These are phyloP conservation scores for Entrophospora sp. DNA, from an alignment of 192 early-diverging fungal species.

Conservation along the genomic window DNA sequence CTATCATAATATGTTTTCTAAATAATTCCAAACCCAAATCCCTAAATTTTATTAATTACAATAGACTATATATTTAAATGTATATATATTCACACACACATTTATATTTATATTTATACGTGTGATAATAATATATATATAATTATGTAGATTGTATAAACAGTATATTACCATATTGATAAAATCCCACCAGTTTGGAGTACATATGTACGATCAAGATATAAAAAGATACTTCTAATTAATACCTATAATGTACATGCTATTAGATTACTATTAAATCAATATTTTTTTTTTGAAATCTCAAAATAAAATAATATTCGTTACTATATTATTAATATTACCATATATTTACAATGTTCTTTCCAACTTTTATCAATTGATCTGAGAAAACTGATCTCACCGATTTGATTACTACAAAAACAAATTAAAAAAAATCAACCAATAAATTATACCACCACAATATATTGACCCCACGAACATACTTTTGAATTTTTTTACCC, in stretches of 20 bases:
- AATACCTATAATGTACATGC: constrained; percentile 35
- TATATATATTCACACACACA: no score
- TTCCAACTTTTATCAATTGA: constrained; percentile 51
- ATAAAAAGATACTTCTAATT: constrained; percentile 82
- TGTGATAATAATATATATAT: no score
- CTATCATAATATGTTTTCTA: constrained; percentile 37
- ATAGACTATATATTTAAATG: no score
- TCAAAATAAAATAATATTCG: no score
- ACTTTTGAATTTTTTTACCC: no score
- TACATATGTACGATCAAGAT: constrained; percentile 87
- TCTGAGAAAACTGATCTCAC: constrained; percentile 32
- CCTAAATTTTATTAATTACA: no score
- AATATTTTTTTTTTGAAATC: no score
- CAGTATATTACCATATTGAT: constrained; percentile 74
- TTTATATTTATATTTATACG: no score
- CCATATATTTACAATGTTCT: constrained; percentile 60
- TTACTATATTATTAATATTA: constrained; percentile 10
- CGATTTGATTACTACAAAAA: constrained; percentile 22
- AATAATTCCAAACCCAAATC: constrained; percentile 68
- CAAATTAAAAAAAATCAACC: no score
- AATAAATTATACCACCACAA: no score
- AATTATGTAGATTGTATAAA: neutral
- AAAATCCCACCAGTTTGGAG: constrained; percentile 57
- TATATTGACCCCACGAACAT: constrained; percentile 27
- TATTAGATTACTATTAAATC: no score